These are phyloP conservation scores for Cicer arietinum DNA, from an alignment of 306 rosid genomes.

Conservation along the genomic window DNA sequence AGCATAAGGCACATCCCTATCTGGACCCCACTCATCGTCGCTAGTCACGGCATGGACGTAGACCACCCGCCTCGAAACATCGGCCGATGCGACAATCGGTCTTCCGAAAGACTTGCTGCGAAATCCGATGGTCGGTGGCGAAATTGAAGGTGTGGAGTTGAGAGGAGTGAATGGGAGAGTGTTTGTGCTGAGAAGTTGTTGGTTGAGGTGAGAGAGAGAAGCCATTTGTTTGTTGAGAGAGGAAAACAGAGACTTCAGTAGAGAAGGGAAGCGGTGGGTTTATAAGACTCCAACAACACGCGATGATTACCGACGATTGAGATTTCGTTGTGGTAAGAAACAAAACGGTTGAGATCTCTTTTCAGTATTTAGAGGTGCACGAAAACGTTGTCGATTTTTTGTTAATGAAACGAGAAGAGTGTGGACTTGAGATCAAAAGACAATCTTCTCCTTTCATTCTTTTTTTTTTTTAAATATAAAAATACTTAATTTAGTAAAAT, in stretches of 20 bases:
- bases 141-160: constrained; percentile 43
- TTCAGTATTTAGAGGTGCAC: background rate
- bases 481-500: too few species aligned
- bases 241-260: too few species aligned
- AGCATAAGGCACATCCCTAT: constrained; percentile 44
- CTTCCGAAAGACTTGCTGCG: constrained; percentile 38
- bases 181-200: constrained; percentile 52
- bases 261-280: background rate
- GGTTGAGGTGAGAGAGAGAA: constrained; percentile 57
- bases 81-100: constrained; percentile 34
- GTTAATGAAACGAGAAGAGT: background rate
- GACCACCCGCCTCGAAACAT: constrained; percentile 34
- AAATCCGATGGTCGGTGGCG: constrained; percentile 46
- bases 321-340: background rate
- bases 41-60: constrained; percentile 38
- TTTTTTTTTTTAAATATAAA: background rate
- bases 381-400: background rate
- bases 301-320: background rate
- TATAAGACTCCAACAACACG: constrained; percentile 5
- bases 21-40: constrained; percentile 66
- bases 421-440: background rate
- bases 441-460: background rate
- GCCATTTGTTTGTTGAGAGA: constrained; percentile 52
- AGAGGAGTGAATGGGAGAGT: constrained; percentile 46
- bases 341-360: constrained; percentile 5